Evolutionary conservation across 2,329 filamentous ascomycete genomes (phyloP), one percentile per base, ranked within the genome.

Genomic region (Pestalotiopsis sp.): DNA sequence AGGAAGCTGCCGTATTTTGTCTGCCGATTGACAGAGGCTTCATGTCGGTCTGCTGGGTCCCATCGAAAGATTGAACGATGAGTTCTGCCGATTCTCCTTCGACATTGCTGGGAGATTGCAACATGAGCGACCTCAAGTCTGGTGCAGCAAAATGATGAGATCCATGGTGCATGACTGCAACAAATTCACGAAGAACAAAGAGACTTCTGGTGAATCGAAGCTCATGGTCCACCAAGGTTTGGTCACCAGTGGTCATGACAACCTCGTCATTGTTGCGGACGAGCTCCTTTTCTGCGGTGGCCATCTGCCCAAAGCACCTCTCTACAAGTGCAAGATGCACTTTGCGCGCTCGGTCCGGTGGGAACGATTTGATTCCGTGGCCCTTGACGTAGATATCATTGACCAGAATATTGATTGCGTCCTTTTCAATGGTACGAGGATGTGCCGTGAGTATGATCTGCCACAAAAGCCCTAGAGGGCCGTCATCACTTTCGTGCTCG

Each of bases 391-490:
- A 97, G 13, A 94, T 84, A 26, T 90, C 86, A 58, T 81, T 79
- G 26, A 94, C 93, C 3, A 97, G 87, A 24, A 89, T 89, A 64
- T 84, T 84, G 38, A 92, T 94, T 1, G 93, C 91, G 65, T 84
- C 81, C 22, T 86, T 84, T 71, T 93, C 92, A 61, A 97, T 89
- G 0, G 84, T 86, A 48, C 86, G 82, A 48, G 87, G 82, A 4
- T 89, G 88, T 1, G 92, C 89, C 17, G 87, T 90, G 65, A 97
- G 81, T 40, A 95, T 89, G 73, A 97, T 88, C 26, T 89, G 88
- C 94, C 94, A 97, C n/a, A 97, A 82, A 67, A 94, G 86, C 72
- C 96, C 92, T 57, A 87, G 83, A 30, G 81, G 87, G 71, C 78
- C 86, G 69, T 82, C 85, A 71, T 85, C 81, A 35, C 88, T 75